Evolutionary conservation across 805 yeast genomes (phyloP).

Genomic region (Torulaspora maleeae): DNA sequence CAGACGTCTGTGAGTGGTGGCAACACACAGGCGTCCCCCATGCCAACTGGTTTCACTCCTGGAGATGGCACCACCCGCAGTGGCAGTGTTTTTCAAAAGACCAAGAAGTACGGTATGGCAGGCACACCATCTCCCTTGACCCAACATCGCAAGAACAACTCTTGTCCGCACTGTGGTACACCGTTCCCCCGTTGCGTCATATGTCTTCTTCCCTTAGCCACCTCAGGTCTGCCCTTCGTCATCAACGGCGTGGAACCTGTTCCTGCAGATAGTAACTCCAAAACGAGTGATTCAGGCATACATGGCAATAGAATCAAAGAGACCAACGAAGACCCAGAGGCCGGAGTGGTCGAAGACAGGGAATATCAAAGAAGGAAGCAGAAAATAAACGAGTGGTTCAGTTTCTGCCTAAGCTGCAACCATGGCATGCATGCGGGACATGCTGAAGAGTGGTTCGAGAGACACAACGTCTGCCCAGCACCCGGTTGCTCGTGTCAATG

Average conservation of each 20-base stretch:
- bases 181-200: conserved; percentile 88
- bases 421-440: conserved; percentile 95
- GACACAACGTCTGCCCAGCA: conserved; percentile 85
- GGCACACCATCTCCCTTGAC: conserved; percentile 9
- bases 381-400: conserved; percentile 73
- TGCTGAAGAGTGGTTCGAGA: conserved; percentile 92
- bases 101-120: conserved; percentile 16
- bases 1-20: conserved; percentile 10
- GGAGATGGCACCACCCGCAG: conserved; percentile 4
- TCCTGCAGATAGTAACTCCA: not conserved
- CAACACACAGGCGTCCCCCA: conserved; percentile 2
- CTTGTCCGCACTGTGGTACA: conserved; percentile 83
- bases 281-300: not conserved
- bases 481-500: conserved; percentile 89
- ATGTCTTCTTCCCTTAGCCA: conserved; percentile 76
- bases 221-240: conserved; percentile 33
- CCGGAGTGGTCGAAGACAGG: not conserved
- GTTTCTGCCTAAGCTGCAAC: conserved; percentile 84
- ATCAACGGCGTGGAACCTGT: conserved; percentile 26
- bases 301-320: not conserved
- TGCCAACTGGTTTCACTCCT: not conserved
- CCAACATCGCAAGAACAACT: conserved; percentile 23
- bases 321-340: not conserved
- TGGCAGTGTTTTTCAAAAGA: conserved; percentile 1
- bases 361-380: conserved; percentile 20